Evolutionary conservation across 257 asterid genomes (phyloP), one percentile per base, ranked within the genome.

Genomic region (Gardenia jasminoides): DNA sequence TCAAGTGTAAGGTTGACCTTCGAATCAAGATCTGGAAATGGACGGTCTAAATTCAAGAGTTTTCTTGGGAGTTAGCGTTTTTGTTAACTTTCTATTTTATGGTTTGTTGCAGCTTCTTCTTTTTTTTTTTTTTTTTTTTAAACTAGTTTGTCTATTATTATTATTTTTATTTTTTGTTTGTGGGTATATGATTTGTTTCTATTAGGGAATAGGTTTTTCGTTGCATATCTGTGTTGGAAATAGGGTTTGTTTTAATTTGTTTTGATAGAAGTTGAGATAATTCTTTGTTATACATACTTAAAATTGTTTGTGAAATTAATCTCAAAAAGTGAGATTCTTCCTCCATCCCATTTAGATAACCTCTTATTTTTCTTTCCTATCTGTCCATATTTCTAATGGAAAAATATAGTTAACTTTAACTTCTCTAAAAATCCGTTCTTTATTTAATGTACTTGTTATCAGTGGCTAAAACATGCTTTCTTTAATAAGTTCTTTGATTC

Each of bases 11-110:
- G 77, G 90, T 87, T 80, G 88, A 87, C 74, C 83, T 85, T 30
- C 81, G 90, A 73, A 50, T 87, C 87, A 87, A 85, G 84, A 85
- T 87, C 86, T 81, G 83, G 85, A 85, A 85, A 78, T 87, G 88
- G 90, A 87, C 88, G 8, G 58, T 85, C 66, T 87, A 75, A 80
- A 4, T 4, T 36, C 41, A 36, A 36, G 41, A 43, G 33, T 11
- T 36, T 30, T 75, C n/a, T 67, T 54, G 67, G 10, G 22, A 16
- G 20, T 80, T 67, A 10, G 41, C 15, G 13, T 39, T 26, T 54
- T 66, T 80, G 67, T 26, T 76, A n/a, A n/a, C 28, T 22, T 50
- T 71, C 20, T 72, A 7, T 71, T n/a, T 66, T 75, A 24, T 66
- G 46, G 58, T 48, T n/a, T 33, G 33, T 36, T 44, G 39, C 43